phyloP scores from a whole-genome alignment of 1,139 yeast genomes.

The Hanseniaspora sp. region DNA sequence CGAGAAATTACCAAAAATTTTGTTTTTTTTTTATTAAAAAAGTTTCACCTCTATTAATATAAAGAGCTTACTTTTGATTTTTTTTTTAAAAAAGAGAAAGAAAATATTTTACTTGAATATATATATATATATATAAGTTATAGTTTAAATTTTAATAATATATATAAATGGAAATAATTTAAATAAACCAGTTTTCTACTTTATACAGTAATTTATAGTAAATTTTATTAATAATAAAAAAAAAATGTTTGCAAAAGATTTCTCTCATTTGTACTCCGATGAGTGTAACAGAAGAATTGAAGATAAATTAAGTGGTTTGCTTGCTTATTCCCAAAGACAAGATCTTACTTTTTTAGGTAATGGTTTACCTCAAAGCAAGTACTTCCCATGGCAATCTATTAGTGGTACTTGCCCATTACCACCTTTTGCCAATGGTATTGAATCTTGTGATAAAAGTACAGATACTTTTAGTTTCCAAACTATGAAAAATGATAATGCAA shows the following conservation, averaged over 20 bases:
- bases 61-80: background rate
- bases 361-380: conserved; percentile 80
- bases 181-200: background rate
- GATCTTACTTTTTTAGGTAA: conserved; percentile 85
- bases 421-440: conserved; percentile 66
- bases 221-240: background rate
- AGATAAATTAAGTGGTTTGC: conserved; percentile 75
- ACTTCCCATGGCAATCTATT: conserved; percentile 80
- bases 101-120: no score
- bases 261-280: conserved; percentile 60
- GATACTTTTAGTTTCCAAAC: conserved; percentile 36
- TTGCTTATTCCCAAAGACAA: conserved; percentile 62
- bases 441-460: conserved; percentile 35
- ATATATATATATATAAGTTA: no score
- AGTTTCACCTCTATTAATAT: no score
- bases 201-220: background rate
- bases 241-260: conserved; percentile 44
- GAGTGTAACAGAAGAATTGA: conserved; percentile 70
- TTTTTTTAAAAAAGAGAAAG: no score
- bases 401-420: conserved; percentile 62
- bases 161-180: background rate
- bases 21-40: no score
- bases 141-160: no score
- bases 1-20: no score
- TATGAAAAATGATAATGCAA: conserved; percentile 35